Base-by-base conservation (phyloP, 768 basidiomycete genomes). In the Cystobasidium onofrii region DNA sequence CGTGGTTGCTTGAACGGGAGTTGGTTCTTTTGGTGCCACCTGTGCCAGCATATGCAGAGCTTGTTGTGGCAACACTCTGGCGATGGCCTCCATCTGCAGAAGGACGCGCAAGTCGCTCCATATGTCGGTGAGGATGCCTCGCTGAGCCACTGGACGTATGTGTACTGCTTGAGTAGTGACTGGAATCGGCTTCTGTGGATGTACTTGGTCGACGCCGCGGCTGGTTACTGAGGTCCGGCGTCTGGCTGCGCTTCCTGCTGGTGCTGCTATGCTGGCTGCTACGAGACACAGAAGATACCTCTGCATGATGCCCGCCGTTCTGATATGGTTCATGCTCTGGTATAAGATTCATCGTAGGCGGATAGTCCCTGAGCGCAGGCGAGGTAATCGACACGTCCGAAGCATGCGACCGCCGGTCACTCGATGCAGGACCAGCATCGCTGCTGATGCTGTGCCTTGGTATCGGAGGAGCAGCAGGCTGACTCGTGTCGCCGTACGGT, bases 271-370 rank as follows among this genome's bases (percentile, higher is more conserved):
- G 57, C 33, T 60, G 57, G 57, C 57, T 60, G 33, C 29, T 29
- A 25, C 57, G 17, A 27, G 57, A 60, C 15, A 34, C 6, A 4
- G 57, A 29, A 6, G 57, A 60, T 12, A 13, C 25, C 31, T 60
- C 13, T 60, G 25, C 20, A 27, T 12, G 33, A 20, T 60, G 9
- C 15, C 57, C 31, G 12, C 27, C 29, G 15, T 55, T 13, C 17
- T 60, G 23, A 23, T 60, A 71, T 10, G 69, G 69, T 29, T 25
- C 29, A 34, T 55, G 69, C 54, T 71, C 69, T 20, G 69, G 69
- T 7, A 71, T 71, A 7, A 71, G 55, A 27, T 71, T 27, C 36
- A 71, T 52, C 17, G 69, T 46, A 3, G 44, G 33, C 50, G 54
- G 50, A 52, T 54, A 31, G 55, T 71, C 69, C 33, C 63, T 27